phyloP scores from a whole-genome alignment of 129 eudicot genomes.

The Erigeron canadensis region DNA sequence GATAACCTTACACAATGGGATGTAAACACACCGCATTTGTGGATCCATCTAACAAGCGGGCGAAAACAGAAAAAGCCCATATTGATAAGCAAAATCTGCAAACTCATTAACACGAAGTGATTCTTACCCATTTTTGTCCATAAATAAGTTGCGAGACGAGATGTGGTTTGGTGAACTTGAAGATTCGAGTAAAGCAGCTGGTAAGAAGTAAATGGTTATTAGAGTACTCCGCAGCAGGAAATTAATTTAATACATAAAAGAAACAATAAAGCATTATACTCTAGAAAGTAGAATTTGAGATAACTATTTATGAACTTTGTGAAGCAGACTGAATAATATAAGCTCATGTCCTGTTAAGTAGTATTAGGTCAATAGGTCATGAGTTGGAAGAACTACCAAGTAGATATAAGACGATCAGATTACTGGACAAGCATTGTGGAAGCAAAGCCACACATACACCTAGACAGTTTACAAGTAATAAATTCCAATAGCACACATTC shows the following conservation, averaged over 20 bases:
- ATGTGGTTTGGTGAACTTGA: slow-evolving; percentile 85
- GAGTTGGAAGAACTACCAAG: not conserved
- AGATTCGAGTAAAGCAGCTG: slow-evolving; percentile 93
- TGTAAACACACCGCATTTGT: not conserved
- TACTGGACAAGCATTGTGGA: no score
- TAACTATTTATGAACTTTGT: no score
- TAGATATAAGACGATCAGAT: no score
- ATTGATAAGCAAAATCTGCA: not conserved
- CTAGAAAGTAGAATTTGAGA: not conserved
- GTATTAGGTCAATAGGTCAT: no score
- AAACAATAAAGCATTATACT: not conserved
- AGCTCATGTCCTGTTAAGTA: no score
- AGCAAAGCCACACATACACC: no score
- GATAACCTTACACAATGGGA: no score
- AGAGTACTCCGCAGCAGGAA: not conserved
- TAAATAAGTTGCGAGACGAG: slow-evolving; percentile 57
- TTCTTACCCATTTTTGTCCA: slow-evolving; percentile 81
- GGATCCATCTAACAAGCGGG: not conserved
- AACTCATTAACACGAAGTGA: slow-evolving; percentile 1
- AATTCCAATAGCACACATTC: no score
- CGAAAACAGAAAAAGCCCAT: not conserved
- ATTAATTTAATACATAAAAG: not conserved
- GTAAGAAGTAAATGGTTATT: slow-evolving; percentile 22
- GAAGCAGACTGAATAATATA: no score
- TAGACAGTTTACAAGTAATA: no score